Conservation (phyloP, 176 grass and related monocot species). For the Coix lacrymajobi region DNA sequence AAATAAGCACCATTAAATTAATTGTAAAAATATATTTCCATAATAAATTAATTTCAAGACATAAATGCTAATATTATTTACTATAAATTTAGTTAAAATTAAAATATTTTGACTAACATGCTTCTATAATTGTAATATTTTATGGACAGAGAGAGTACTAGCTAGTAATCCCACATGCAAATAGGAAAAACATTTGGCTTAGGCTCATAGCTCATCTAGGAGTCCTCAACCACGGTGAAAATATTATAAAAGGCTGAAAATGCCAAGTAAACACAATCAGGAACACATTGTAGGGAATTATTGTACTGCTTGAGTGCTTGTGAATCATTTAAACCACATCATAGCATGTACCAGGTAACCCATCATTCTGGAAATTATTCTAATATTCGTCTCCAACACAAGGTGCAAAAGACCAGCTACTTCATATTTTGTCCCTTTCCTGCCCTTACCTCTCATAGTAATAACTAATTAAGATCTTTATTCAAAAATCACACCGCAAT, state of each 20-base stretch:
- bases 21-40: too few relatives aligned
- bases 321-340: neutral
- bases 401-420: neutral
- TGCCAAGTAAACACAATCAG: neutral
- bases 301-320: neutral
- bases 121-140: too few relatives aligned
- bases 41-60: too few relatives aligned
- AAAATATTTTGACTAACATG: too few relatives aligned
- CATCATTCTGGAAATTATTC: neutral
- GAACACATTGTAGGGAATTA: neutral
- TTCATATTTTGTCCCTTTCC: neutral
- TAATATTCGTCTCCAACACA: neutral
- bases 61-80: too few relatives aligned
- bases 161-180: too few relatives aligned
- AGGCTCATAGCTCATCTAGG: too few relatives aligned
- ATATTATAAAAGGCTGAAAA: neutral
- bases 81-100: too few relatives aligned
- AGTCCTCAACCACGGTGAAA: too few relatives aligned
- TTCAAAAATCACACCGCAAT: conserved; percentile 27
- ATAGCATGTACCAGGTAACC: neutral
- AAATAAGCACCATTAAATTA: too few relatives aligned
- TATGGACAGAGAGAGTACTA: too few relatives aligned
- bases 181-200: too few relatives aligned
- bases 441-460: neutral
- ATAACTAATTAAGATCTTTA: conserved; percentile 29